Base-by-base conservation (phyloP, 257 asterid genomes). In the Jasminum sambac region DNA sequence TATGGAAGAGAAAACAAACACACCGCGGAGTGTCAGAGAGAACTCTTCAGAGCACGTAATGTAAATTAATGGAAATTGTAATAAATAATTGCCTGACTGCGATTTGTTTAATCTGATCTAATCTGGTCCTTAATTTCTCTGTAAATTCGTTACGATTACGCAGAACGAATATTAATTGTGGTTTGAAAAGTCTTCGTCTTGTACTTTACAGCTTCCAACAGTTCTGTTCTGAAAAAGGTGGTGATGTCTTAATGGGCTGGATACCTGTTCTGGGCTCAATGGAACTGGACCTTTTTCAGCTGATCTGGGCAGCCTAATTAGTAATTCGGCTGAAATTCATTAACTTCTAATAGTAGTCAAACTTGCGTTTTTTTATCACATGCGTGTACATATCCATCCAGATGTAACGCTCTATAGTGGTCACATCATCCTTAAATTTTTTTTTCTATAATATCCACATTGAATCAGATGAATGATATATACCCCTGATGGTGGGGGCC, bases 31-130 rank as follows among this genome's bases (percentile, higher is more conserved):
- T 16, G 72, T 37, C 50, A 17, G 66, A 38, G 65, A 43, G 66
- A 63, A 59, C 43, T n/a, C 63, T 50, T 26, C 63, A 40, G 69
- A 23, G 72, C 78, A 64, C 30, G 14, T 14, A 48, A 58, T 26
- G 67, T 9, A 50, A 50, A 46, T 46, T 16, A 46, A 46, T 16
- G 58, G 58, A 48, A 48, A 16, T n/a, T 9, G 9, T 16, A 55
- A 55, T 23, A 55, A 55, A 55, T 8, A 9, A 3, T 23, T 19
- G 7, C 10, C 62, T 55, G 36, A 55, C 34, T 17, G 30, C 19
- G 34, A 52, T 52, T 55, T 55, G 30, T 55, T 55, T 55, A 55
- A 21, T 55, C 62, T 8, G 62, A 55, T 55, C 62, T 19, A 55
- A 55, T 55, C 36, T 3, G 13, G 62, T 52, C 62, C 62, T 10